Conservation (phyloP, 352 stramenopile species). For the Pythium aquatile region DNA sequence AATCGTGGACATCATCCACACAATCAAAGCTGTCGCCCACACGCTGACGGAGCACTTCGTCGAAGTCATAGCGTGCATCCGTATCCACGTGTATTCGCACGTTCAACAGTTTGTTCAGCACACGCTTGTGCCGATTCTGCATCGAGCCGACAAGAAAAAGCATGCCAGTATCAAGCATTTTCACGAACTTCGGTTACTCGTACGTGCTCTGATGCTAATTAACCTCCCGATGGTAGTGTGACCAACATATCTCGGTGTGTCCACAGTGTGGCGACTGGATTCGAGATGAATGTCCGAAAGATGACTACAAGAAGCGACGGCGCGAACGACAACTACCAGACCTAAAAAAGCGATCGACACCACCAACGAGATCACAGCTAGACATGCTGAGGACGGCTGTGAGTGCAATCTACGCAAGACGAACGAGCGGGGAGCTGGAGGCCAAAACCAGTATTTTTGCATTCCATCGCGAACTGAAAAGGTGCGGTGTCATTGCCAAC, state of each 20-base stretch:
- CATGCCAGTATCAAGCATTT: constrained; percentile 57
- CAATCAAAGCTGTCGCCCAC: constrained; percentile 64
- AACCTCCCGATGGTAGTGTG: constrained; percentile 1
- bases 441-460: constrained; percentile 54
- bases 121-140: constrained; percentile 69
- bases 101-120: constrained; percentile 79
- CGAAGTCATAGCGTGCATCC: constrained; percentile 43
- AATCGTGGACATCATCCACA: constrained; percentile 62
- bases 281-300: constrained; percentile 31
- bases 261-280: constrained; percentile 59
- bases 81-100: constrained; percentile 52
- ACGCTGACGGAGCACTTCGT: constrained; percentile 36
- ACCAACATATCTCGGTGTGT: neutral
- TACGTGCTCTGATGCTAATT: constrained; percentile 30
- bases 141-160: constrained; percentile 86
- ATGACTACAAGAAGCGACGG: constrained; percentile 55
- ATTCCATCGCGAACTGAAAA: constrained; percentile 80
- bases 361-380: constrained; percentile 42
- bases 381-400: constrained; percentile 53
- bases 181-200: constrained; percentile 65
- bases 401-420: constrained; percentile 62
- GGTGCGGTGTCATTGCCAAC: neutral
- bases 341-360: constrained; percentile 29
- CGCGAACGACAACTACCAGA: constrained; percentile 45
- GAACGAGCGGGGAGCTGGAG: constrained; percentile 59